Percentiles rank a stretch among this genome's conserved stretches.
phyloP scores from a whole-genome alignment of 2,329 filamentous ascomycete species.

The Aspergillus aculeatinus region DNA sequence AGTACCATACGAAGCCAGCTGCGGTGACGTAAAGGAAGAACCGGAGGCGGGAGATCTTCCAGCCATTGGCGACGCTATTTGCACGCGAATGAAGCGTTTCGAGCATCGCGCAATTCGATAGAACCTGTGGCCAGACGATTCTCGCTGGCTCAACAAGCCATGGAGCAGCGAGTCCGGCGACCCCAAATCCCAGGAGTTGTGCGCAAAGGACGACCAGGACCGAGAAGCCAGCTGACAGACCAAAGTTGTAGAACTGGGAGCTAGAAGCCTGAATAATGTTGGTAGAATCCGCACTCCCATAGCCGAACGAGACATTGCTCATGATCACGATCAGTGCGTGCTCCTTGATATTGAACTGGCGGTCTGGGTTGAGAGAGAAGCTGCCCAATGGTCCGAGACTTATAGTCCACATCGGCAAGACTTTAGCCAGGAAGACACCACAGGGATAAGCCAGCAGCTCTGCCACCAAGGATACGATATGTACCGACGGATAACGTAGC shows the following conservation, averaged over 20 bases:
- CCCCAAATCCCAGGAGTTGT: constrained; percentile 42
- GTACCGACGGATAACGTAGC: constrained; percentile 48
- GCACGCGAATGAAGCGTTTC: constrained; percentile 40
- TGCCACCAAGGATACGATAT: constrained; percentile 48
- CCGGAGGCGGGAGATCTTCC: constrained; percentile 39
- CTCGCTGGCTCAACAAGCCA: constrained; percentile 42
- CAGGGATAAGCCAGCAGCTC: constrained; percentile 48
- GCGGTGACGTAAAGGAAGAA: constrained; percentile 38
- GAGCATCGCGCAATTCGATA: constrained; percentile 42
- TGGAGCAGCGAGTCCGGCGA: constrained; percentile 38
- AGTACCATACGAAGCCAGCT: constrained; percentile 47
- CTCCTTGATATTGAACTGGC: constrained; percentile 50
- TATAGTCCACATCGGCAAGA: constrained; percentile 38
- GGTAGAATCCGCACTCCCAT: constrained; percentile 47
- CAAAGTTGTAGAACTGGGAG: constrained; percentile 41
- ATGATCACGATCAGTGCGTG: constrained; percentile 50
- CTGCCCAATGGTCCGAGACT: constrained; percentile 21
- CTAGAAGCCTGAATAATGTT: constrained; percentile 47
- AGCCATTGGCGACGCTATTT: constrained; percentile 40
- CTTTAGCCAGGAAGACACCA: constrained; percentile 41
- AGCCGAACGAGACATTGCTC: constrained; percentile 52
- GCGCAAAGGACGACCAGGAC: constrained; percentile 41
- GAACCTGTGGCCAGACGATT: constrained; percentile 42
- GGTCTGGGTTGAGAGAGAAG: constrained; percentile 42
- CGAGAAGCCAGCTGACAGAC: constrained; percentile 40